Conservation (phyloP, 2,329 filamentous ascomycete species). For the Rhytidhysteron rufulum region DNA sequence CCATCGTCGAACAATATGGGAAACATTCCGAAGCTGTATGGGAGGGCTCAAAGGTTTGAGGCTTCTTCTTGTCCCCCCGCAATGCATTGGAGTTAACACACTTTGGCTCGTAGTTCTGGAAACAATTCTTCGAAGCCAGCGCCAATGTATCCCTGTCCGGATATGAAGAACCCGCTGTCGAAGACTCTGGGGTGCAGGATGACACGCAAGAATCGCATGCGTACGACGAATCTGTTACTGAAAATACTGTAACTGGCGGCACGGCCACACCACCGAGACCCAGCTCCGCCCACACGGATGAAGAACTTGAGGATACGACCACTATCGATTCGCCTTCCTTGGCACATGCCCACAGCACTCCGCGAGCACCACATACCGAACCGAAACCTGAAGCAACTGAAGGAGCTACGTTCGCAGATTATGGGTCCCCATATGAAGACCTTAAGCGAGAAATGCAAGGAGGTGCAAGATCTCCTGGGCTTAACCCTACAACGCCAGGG, state of each 20-base stretch:
- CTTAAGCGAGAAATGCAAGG: constrained; percentile 64
- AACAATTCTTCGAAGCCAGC: constrained; percentile 98
- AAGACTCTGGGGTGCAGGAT: constrained; percentile 52
- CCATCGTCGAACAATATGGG: constrained; percentile 90
- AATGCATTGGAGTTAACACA: no score
- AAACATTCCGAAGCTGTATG: constrained; percentile 91
- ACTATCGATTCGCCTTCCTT: constrained; percentile 59
- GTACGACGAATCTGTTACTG: constrained; percentile 33
- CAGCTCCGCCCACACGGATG: constrained; percentile 34
- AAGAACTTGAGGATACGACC: constrained; percentile 55
- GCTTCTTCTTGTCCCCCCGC: no score
- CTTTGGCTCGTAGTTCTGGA: constrained; percentile 73
- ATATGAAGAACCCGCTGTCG: constrained; percentile 73
- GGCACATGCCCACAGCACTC: constrained; percentile 58
- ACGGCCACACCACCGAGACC: constrained; percentile 31
- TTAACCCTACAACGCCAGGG: constrained; percentile 35
- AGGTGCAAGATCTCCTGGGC: constrained; percentile 21
- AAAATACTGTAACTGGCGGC: constrained; percentile 50
- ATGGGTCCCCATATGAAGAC: constrained; percentile 73
- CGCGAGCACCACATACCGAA: constrained; percentile 33
- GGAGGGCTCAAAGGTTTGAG: constrained; percentile 89
- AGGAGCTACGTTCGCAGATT: constrained; percentile 55
- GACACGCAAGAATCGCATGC: constrained; percentile 34
- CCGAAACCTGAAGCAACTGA: constrained; percentile 11
- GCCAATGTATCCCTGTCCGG: constrained; percentile 95